A percentile compares a stretch with the other conserved stretches of the same genome.
Conservation (phyloP, 805 yeast species). For the Zygoascus bituminiphila region DNA sequence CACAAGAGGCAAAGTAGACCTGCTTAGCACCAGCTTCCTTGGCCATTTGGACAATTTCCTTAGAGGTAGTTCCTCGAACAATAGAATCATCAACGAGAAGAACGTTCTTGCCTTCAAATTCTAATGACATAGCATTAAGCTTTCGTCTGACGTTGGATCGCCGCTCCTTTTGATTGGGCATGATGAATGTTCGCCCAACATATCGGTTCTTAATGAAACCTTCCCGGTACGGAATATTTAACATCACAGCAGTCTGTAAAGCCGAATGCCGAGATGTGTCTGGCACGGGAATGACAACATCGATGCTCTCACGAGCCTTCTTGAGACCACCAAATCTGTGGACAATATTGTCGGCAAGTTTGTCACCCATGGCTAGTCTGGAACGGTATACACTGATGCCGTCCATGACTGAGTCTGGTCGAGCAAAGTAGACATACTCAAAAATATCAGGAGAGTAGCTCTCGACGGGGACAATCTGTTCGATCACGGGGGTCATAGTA, state of each 20-base stretch:
- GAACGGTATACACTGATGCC: slow-evolving; percentile 95
- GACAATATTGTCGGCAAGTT: slow-evolving; percentile 66
- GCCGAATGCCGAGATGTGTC: slow-evolving; percentile 98
- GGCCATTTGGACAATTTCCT: slow-evolving; percentile 97
- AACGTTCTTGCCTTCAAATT: slow-evolving; percentile 77
- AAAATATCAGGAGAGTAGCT: slow-evolving; percentile 91
- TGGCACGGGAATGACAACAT: slow-evolving; percentile 96
- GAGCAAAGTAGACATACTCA: slow-evolving; percentile 95
- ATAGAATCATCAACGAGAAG: slow-evolving; percentile 93
- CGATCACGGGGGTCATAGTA: slow-evolving; percentile 64
- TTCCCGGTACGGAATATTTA: slow-evolving; percentile 83
- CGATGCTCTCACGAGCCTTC: slow-evolving; percentile 51
- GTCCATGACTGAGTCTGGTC: slow-evolving; percentile 93
- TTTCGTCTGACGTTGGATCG: slow-evolving; percentile 89
- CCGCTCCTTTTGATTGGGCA: slow-evolving; percentile 96
- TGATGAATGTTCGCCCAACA: slow-evolving; percentile 95
- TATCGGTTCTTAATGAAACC: slow-evolving; percentile 96
- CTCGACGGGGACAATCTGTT: slow-evolving; percentile 72
- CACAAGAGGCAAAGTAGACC: slow-evolving; percentile 95
- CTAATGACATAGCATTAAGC: slow-evolving; percentile 92
- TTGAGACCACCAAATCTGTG: slow-evolving; percentile 36
- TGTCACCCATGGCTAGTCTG: slow-evolving; percentile 88
- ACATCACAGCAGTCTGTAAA: slow-evolving; percentile 75
- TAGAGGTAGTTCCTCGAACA: slow-evolving; percentile 95
- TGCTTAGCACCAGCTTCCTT: slow-evolving; percentile 93